Percentiles rank a stretch among this genome's conserved stretches.
phyloP scores from a whole-genome alignment of 2,329 filamentous ascomycete species.

The Cercospora berteroae region DNA sequence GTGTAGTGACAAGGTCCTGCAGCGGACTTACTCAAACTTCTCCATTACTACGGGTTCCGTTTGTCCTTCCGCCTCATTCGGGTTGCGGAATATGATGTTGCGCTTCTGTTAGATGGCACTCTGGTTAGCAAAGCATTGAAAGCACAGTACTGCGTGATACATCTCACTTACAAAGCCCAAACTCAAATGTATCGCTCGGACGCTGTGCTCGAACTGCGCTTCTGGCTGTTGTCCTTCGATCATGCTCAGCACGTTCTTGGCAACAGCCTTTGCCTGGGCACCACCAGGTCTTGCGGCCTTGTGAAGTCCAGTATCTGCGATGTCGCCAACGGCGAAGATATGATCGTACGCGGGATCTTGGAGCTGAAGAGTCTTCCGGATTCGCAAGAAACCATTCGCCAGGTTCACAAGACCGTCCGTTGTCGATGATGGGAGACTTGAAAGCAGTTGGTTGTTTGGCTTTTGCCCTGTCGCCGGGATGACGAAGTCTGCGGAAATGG shows the following conservation, averaged over 20 bases:
- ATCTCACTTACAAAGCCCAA: slow-evolving; percentile 14
- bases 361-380: slow-evolving; percentile 59
- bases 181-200: slow-evolving; percentile 22
- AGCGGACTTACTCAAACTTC: slow-evolving; percentile 18
- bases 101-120: slow-evolving; percentile 10
- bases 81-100: slow-evolving; percentile 23
- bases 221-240: slow-evolving; percentile 34
- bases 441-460: slow-evolving; percentile 54
- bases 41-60: slow-evolving; percentile 18
- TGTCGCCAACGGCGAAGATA: slow-evolving; percentile 64
- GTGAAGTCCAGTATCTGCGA: slow-evolving; percentile 54
- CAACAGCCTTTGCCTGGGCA: slow-evolving; percentile 54
- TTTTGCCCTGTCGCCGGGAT: slow-evolving; percentile 61
- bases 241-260: slow-evolving; percentile 54
- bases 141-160: neutral
- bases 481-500: slow-evolving; percentile 53
- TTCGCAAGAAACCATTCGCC: slow-evolving; percentile 37
- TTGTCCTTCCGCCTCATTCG: slow-evolving; percentile 20
- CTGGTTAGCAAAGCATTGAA: neutral
- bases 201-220: slow-evolving; percentile 9
- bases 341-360: slow-evolving; percentile 48
- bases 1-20: too few relatives aligned
- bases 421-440: slow-evolving; percentile 52
- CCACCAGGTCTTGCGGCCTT: slow-evolving; percentile 56
- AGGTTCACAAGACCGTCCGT: slow-evolving; percentile 20